phyloP scores from a whole-genome alignment of 768 basidiomycete species.

The Suillus bovinus region DNA sequence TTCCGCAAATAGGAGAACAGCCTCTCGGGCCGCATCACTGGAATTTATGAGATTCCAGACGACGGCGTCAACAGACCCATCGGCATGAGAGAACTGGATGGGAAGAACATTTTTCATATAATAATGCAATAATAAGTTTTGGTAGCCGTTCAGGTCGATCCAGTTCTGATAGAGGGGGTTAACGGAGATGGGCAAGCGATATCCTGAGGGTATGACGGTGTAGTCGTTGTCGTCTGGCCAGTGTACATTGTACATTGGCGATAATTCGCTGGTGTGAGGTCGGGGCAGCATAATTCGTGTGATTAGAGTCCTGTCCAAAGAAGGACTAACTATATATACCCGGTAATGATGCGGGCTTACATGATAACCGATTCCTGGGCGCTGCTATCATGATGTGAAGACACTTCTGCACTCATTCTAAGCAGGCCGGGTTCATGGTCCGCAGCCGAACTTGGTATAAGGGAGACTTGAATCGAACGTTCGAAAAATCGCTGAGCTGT shows the following conservation, averaged over 20 bases:
- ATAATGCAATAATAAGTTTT: slow-evolving; percentile 31
- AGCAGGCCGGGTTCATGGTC: neutral
- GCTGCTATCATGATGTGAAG: no score
- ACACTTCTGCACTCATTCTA: neutral
- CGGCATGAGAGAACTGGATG: slow-evolving; percentile 71
- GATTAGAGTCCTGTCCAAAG: neutral
- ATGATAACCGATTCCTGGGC: neutral
- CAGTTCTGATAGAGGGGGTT: slow-evolving; percentile 19
- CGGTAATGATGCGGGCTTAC: neutral
- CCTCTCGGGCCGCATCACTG: slow-evolving; percentile 50
- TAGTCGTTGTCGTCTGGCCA: slow-evolving; percentile 21
- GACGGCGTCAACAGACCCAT: slow-evolving; percentile 43
- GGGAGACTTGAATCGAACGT: neutral
- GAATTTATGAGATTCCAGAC: slow-evolving; percentile 53
- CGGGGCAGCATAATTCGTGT: neutral
- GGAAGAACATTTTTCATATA: slow-evolving; percentile 65
- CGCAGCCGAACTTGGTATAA: neutral
- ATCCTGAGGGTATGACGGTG: slow-evolving; percentile 25
- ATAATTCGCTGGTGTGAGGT: slow-evolving; percentile 30
- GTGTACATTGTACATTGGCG: slow-evolving; percentile 18
- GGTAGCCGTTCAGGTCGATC: slow-evolving; percentile 14
- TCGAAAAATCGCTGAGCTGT: neutral
- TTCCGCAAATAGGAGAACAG: slow-evolving; percentile 63
- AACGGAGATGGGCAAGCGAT: slow-evolving; percentile 11
- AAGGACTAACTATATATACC: neutral